Evolutionary conservation across 139 green algal species (phyloP).

Genomic region (Chlamydomonas incerta): DNA sequence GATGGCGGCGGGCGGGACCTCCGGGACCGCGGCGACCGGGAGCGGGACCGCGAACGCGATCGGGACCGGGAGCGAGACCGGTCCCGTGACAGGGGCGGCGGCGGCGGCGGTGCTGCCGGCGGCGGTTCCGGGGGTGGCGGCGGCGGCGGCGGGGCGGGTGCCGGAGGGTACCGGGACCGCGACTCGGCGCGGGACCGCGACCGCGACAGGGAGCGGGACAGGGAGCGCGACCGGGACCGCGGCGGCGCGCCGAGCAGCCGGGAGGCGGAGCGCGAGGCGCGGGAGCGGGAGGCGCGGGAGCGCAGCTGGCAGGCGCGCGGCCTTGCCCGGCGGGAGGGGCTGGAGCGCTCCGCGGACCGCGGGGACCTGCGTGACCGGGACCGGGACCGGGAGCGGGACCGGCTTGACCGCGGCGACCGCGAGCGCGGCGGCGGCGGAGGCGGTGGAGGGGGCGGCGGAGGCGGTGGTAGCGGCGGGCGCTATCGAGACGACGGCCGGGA

Average conservation of each 20-base stretch:
- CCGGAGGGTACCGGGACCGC: too few species aligned
- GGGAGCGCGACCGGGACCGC: neutral
- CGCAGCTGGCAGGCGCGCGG: constrained; percentile 39
- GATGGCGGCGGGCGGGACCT: neutral
- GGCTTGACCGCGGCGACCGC: neutral
- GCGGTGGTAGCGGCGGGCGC: neutral
- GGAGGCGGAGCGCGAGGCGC: constrained; percentile 6
- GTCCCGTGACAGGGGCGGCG: neutral
- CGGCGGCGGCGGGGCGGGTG: too few species aligned
- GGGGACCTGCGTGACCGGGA: neutral
- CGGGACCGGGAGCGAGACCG: neutral
- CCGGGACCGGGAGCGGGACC: neutral
- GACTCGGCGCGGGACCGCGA: neutral
- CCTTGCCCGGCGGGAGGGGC: constrained; percentile 2
- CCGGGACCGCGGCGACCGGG: neutral
- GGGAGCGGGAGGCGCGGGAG: constrained; percentile 35
- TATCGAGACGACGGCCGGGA: constrained; percentile 18
- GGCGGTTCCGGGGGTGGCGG: neutral
- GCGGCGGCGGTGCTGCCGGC: neutral
- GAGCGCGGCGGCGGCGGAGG: neutral
- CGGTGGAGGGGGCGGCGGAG: neutral
- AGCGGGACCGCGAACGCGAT: neutral
- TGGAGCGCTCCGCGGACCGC: neutral
- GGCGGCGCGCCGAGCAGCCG: neutral
- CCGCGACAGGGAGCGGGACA: neutral